A percentile compares a stretch with the other conserved stretches of the same genome.
Evolutionary conservation across 257 asterid genomes (phyloP).

Genomic region (Solanum microdontum): DNA sequence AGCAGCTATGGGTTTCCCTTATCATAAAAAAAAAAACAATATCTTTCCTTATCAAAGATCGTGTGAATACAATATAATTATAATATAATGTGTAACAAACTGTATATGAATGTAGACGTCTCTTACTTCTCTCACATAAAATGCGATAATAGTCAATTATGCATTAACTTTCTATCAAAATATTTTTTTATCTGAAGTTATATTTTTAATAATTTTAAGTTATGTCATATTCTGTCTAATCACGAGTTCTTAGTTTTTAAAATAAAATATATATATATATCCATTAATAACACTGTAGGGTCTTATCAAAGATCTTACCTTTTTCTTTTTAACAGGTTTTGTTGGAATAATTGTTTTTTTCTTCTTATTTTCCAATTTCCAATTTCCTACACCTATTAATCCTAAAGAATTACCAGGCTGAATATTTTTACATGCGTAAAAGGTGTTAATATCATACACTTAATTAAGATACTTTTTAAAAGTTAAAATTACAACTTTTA

Average conservation of each 20-base stretch:
- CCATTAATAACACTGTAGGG: background rate
- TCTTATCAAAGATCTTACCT: background rate
- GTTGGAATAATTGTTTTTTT: constrained; percentile 1
- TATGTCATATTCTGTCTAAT: no score
- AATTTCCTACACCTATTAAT: background rate
- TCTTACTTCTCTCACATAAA: no score
- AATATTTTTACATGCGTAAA: no score
- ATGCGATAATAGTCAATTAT: no score
- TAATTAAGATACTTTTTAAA: no score
- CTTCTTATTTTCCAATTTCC: background rate
- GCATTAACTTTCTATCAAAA: no score
- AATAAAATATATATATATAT: background rate
- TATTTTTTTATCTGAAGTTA: no score
- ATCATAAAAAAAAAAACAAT: no score
- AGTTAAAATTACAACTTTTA: no score
- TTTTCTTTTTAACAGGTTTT: background rate
- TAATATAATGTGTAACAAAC: background rate
- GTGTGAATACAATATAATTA: background rate
- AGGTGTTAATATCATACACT: background rate
- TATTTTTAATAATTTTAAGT: background rate
- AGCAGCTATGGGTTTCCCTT: no score
- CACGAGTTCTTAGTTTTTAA: background rate
- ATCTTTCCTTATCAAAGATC: background rate
- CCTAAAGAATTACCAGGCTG: no score
- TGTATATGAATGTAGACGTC: no score